Percentiles rank a stretch among this genome's conserved stretches.
Evolutionary conservation across 352 stramenopile species (phyloP).

Genomic region (Blastocystis sp.): DNA sequence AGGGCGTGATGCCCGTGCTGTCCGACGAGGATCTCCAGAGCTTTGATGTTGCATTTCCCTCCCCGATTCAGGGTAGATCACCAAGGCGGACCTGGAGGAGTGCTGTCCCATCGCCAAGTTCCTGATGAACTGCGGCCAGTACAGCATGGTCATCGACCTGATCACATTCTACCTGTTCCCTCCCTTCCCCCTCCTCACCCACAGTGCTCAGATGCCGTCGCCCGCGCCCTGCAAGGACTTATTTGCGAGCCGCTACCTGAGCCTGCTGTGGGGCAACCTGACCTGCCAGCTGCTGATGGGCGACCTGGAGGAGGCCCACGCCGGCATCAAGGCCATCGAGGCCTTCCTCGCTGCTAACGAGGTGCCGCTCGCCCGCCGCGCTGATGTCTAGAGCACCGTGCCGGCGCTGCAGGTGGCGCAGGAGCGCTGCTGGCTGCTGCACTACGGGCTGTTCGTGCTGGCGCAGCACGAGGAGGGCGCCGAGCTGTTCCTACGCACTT

Average conservation of each 20-base stretch:
- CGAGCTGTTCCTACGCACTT: not conserved
- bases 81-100: not conserved
- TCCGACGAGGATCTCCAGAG: not conserved
- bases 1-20: not conserved
- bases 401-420: not conserved
- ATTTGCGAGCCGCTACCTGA: not conserved
- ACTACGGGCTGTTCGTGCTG: slow-evolving; percentile 1
- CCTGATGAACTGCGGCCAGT: slow-evolving; percentile 28
- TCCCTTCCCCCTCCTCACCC: not conserved
- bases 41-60: not conserved
- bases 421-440: not conserved
- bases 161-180: slow-evolving; percentile 17
- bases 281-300: slow-evolving; percentile 10
- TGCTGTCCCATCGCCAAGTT: not conserved
- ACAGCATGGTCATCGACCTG: not conserved
- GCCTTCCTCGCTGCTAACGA: no score
- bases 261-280: slow-evolving; percentile 4
- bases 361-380: no score
- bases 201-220: not conserved
- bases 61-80: not conserved
- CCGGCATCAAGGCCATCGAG: not conserved
- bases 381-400: not conserved
- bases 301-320: not conserved
- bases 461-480: not conserved
- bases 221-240: not conserved